Percentiles rank a stretch among this genome's conserved stretches.
These are phyloP conservation scores for Boletus barrowsii DNA, from an alignment of 768 basidiomycete species.

Conservation along the genomic window DNA sequence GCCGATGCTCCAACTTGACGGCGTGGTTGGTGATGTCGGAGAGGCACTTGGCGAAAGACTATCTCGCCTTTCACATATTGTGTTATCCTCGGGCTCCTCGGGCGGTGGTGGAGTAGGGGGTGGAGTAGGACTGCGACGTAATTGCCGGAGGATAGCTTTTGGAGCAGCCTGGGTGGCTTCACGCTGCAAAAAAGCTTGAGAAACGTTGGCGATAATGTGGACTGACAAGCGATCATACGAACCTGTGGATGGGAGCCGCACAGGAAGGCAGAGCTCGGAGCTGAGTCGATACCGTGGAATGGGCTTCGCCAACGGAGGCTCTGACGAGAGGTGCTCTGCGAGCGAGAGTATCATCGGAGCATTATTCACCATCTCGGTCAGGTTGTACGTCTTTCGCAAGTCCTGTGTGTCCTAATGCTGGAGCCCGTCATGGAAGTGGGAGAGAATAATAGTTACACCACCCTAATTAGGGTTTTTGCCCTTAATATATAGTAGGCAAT, in stretches of 20 bases:
- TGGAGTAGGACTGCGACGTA: constrained; percentile 45
- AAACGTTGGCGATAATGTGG: constrained; percentile 21
- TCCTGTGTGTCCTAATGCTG: neutral
- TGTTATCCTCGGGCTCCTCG: constrained; percentile 17
- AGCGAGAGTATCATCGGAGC: constrained; percentile 31
- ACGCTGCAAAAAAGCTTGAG: constrained; percentile 63
- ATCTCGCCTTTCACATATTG: constrained; percentile 7
- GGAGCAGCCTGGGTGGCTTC: constrained; percentile 65
- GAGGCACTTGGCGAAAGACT: constrained; percentile 20
- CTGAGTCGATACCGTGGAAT: constrained; percentile 38
- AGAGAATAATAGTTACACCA: neutral
- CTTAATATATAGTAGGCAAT: no score
- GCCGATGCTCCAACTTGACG: constrained; percentile 13
- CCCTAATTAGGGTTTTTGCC: constrained; percentile 3
- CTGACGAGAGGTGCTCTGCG: constrained; percentile 24
- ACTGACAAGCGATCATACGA: constrained; percentile 22
- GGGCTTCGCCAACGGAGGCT: constrained; percentile 18
- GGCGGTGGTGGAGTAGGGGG: constrained; percentile 23
- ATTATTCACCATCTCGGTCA: constrained; percentile 52
- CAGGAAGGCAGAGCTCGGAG: constrained; percentile 60
- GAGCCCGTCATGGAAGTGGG: constrained; percentile 14
- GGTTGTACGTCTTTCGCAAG: neutral
- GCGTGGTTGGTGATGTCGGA: constrained; percentile 20
- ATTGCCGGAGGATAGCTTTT: constrained; percentile 52
- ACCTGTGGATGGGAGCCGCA: constrained; percentile 68